Percentiles rank a stretch among this genome's conserved stretches.
Conservation (phyloP, 208 protist genomes). For the Trypanosoma conorhini region DNA sequence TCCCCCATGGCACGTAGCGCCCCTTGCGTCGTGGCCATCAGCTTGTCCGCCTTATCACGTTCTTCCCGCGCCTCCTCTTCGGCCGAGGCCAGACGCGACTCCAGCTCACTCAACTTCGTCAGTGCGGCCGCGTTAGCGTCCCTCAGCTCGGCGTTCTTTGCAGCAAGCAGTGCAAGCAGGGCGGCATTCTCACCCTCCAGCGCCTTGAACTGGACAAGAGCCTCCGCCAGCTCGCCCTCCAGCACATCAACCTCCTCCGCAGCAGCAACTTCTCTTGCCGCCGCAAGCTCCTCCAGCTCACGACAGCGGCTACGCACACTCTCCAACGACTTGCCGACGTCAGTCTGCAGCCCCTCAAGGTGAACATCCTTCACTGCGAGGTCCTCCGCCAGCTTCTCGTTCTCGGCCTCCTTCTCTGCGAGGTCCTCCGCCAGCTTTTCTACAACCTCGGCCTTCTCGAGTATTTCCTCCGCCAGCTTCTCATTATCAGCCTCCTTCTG, state of each 20-base stretch:
- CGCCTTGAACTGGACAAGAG: background rate
- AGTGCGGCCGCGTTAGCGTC: background rate
- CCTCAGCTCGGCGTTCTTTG: background rate
- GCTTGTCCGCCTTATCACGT: background rate
- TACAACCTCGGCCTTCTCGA: background rate
- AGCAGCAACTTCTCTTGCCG: background rate
- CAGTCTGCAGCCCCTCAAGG: constrained; percentile 7
- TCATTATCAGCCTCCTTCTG: background rate
- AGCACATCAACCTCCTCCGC: background rate
- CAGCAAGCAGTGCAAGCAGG: background rate
- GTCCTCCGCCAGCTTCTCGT: background rate
- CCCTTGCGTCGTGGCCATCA: background rate
- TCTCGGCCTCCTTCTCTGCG: background rate
- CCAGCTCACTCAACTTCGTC: background rate
- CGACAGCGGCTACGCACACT: background rate
- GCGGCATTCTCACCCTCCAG: background rate
- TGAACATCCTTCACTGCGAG: background rate
- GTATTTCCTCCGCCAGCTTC: constrained; percentile 3
- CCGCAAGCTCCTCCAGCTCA: background rate
- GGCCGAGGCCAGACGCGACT: background rate
- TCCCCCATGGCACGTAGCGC: background rate
- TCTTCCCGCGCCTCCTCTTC: background rate
- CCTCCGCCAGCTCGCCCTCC: background rate
- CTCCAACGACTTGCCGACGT: background rate
- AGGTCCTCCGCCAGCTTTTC: constrained; percentile 13